phyloP scores from a whole-genome alignment of 805 yeast genomes.

The Saturnispora quitensis region DNA sequence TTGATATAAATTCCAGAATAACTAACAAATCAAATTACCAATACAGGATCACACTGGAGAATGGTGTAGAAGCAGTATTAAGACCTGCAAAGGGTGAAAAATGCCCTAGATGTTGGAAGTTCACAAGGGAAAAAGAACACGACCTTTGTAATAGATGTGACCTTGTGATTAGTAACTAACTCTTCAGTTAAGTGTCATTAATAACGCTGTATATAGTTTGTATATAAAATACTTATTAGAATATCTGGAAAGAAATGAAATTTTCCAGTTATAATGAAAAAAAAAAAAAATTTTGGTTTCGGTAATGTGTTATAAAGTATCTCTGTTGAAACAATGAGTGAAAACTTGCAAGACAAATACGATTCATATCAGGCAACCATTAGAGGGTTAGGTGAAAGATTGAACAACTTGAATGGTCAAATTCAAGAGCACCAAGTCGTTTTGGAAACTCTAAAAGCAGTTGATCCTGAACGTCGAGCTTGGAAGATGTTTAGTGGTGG shows the following conservation, averaged over 20 bases:
- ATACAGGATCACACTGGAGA: slow-evolving; percentile 23
- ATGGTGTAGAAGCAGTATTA: slow-evolving; percentile 29
- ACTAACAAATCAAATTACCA: slow-evolving; percentile 19
- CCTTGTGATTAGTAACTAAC: slow-evolving; percentile 23
- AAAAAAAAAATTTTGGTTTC: not conserved
- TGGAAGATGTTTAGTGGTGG: slow-evolving; percentile 86
- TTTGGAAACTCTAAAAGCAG: slow-evolving; percentile 42
- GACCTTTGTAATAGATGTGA: slow-evolving; percentile 61
- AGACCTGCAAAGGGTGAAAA: slow-evolving; percentile 35
- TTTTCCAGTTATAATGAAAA: not conserved
- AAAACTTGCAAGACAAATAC: slow-evolving; percentile 37
- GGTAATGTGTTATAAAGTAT: not conserved
- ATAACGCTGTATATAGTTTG: not conserved
- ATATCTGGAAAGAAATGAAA: not conserved
- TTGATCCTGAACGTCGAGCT: slow-evolving; percentile 61
- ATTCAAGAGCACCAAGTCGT: slow-evolving; percentile 44
- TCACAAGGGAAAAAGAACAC: slow-evolving; percentile 41
- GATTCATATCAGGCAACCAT: slow-evolving; percentile 43
- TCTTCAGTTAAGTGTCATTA: not conserved
- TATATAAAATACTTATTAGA: not conserved
- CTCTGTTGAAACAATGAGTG: not conserved
- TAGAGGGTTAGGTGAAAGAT: slow-evolving; percentile 36
- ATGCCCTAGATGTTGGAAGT: slow-evolving; percentile 96
- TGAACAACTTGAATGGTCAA: slow-evolving; percentile 40
- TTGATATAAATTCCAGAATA: slow-evolving; percentile 18